Evolutionary conservation across 2,329 filamentous ascomycete genomes (phyloP).

Genomic region (Arthrobotrys conoides): DNA sequence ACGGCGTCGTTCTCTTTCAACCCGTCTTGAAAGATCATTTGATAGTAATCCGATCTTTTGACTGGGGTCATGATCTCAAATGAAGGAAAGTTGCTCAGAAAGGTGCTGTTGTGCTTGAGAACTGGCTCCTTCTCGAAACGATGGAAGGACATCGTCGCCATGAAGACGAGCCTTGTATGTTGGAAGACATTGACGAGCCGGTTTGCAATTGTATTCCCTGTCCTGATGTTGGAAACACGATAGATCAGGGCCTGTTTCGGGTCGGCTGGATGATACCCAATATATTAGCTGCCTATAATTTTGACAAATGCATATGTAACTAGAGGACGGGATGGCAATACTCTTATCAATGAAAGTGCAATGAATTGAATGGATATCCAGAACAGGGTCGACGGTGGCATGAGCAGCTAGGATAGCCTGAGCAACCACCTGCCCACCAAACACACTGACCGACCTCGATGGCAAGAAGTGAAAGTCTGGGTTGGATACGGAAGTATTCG

Average conservation of each 20-base stretch:
- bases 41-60: slow-evolving; percentile 50
- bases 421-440: slow-evolving; percentile 50
- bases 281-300: slow-evolving; percentile 9
- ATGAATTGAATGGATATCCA: slow-evolving; percentile 43
- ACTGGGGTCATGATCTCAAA: slow-evolving; percentile 32
- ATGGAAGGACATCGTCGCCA: slow-evolving; percentile 47
- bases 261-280: slow-evolving; percentile 34
- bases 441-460: slow-evolving; percentile 43
- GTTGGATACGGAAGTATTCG: slow-evolving; percentile 28
- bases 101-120: slow-evolving; percentile 5
- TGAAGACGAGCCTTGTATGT: slow-evolving; percentile 40
- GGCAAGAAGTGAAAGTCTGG: slow-evolving; percentile 44
- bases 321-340: not conserved
- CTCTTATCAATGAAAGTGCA: slow-evolving; percentile 51
- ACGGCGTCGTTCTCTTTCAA: slow-evolving; percentile 46
- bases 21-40: slow-evolving; percentile 37
- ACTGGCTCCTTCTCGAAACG: slow-evolving; percentile 34
- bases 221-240: slow-evolving; percentile 29
- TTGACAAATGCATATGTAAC: no score
- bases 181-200: slow-evolving; percentile 46
- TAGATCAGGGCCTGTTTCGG: slow-evolving; percentile 33
- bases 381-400: slow-evolving; percentile 24
- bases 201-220: slow-evolving; percentile 43
- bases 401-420: slow-evolving; percentile 42
- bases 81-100: slow-evolving; percentile 31